Percentiles rank a stretch among this genome's conserved stretches.
Conservation (phyloP, 1,139 yeast species). For the Debaryomycetaceae sp. region DNA sequence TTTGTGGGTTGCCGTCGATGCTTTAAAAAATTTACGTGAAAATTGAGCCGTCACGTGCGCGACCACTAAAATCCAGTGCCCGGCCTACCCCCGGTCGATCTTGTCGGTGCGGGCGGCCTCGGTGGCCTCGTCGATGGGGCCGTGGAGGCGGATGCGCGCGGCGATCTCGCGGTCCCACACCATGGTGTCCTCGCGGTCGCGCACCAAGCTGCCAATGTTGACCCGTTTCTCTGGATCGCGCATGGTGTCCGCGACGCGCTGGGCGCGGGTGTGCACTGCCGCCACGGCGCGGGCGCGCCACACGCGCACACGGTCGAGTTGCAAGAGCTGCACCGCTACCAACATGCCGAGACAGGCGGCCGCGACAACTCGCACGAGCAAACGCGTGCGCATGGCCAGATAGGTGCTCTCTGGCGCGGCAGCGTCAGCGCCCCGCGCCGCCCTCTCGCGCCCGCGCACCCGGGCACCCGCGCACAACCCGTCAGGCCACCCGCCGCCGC, state of each 20-base stretch:
- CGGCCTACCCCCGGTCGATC: no score
- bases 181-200: slow-evolving; percentile 7
- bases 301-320: slow-evolving; percentile 9
- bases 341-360: slow-evolving; percentile 6
- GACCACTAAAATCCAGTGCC: neutral
- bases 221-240: slow-evolving; percentile 6
- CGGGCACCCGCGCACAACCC: no score
- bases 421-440: no score
- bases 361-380: slow-evolving; percentile 4
- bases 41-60: slow-evolving; percentile 4
- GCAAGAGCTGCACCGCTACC: slow-evolving; percentile 9
- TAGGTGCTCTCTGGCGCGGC: no score
- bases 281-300: slow-evolving; percentile 3
- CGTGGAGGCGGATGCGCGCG: neutral
- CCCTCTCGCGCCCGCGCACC: no score
- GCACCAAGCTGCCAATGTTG: slow-evolving; percentile 3
- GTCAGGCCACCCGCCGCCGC: neutral
- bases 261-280: neutral
- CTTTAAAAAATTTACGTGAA: neutral
- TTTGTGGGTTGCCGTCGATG: neutral
- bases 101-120: no score
- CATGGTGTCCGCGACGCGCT: slow-evolving; percentile 3
- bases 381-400: neutral
- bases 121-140: slow-evolving; percentile 2
- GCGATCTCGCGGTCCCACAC: slow-evolving; percentile 5